Evolutionary conservation across 2,329 filamentous ascomycete species (phyloP).

Genomic region (Rasamsonia emersonii): DNA sequence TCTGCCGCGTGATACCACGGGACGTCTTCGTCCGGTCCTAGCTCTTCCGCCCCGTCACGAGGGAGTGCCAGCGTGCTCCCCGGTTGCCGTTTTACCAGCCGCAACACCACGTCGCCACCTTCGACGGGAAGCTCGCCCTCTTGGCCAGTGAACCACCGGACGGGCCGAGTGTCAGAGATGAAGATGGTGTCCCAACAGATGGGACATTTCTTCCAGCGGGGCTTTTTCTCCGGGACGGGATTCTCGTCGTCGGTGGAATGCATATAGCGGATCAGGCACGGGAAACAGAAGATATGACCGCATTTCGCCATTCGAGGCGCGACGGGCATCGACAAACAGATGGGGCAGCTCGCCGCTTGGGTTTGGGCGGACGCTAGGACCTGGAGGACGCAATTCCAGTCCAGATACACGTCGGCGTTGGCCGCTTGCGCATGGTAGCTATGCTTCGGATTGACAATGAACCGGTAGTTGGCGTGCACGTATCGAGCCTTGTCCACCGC

Average conservation of each 20-base stretch:
- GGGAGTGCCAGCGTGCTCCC: constrained; percentile 82
- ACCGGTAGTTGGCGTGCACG: constrained; percentile 94
- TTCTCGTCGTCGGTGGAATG: constrained; percentile 70
- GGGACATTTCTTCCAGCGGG: constrained; percentile 88
- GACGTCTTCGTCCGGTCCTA: constrained; percentile 64
- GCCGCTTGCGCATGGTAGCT: constrained; percentile 72
- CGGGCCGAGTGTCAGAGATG: constrained; percentile 78
- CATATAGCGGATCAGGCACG: constrained; percentile 93
- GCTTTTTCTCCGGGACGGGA: constrained; percentile 55
- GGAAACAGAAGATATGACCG: constrained; percentile 92
- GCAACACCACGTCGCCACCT: constrained; percentile 81
- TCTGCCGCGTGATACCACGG: constrained; percentile 95
- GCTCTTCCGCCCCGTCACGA: constrained; percentile 65
- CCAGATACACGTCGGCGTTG: constrained; percentile 80
- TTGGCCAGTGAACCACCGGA: constrained; percentile 84
- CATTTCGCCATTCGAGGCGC: constrained; percentile 95
- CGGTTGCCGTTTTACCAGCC: constrained; percentile 71
- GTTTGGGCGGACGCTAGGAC: constrained; percentile 85
- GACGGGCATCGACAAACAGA: constrained; percentile 85
- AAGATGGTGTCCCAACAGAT: constrained; percentile 94
- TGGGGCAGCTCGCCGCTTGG: constrained; percentile 82
- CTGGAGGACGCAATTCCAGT: constrained; percentile 86
- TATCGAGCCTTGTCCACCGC: constrained; percentile 84
- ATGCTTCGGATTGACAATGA: constrained; percentile 77
- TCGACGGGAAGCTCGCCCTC: constrained; percentile 71